These are phyloP conservation scores for Pisolithus sp. DNA, from an alignment of 768 basidiomycete species.

Conservation along the genomic window DNA sequence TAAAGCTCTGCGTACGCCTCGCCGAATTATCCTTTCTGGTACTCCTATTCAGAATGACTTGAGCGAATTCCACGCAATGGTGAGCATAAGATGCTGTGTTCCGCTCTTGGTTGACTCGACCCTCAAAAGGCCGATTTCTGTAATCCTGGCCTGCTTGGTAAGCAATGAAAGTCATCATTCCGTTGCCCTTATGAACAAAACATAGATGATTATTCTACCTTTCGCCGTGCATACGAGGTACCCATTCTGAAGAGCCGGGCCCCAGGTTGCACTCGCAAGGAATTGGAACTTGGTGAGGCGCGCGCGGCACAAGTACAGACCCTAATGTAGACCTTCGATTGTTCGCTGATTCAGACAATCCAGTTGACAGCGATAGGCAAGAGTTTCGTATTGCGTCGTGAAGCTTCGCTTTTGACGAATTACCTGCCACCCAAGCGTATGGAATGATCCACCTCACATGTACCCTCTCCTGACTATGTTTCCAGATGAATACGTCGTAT, in stretches of 20 bases:
- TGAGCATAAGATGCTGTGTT: slow-evolving; percentile 26
- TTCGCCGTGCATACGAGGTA: slow-evolving; percentile 75
- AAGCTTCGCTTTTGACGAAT: slow-evolving; percentile 72
- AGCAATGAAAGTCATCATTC: slow-evolving; percentile 2
- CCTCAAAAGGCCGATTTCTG: slow-evolving; percentile 75
- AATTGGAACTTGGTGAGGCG: slow-evolving; percentile 71
- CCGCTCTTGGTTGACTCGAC: neutral
- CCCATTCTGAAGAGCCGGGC: slow-evolving; percentile 85
- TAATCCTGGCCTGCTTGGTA: slow-evolving; percentile 87
- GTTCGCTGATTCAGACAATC: neutral
- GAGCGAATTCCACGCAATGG: slow-evolving; percentile 95
- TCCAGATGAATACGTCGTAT: slow-evolving; percentile 97
- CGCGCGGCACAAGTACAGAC: slow-evolving; percentile 63
- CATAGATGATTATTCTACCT: slow-evolving; percentile 68
- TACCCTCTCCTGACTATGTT: slow-evolving; percentile 1
- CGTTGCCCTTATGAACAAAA: neutral
- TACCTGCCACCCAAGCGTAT: slow-evolving; percentile 89
- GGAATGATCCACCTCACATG: slow-evolving; percentile 17
- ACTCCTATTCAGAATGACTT: slow-evolving; percentile 98
- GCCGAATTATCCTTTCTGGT: slow-evolving; percentile 87
- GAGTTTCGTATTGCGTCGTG: slow-evolving; percentile 87
- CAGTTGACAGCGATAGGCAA: slow-evolving; percentile 70
- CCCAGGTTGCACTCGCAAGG: slow-evolving; percentile 64
- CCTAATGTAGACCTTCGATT: neutral
- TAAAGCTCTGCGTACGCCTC: slow-evolving; percentile 62